Base-by-base conservation (phyloP, 2,329 filamentous ascomycete species). In the Ophioceras dolichostomum region DNA sequence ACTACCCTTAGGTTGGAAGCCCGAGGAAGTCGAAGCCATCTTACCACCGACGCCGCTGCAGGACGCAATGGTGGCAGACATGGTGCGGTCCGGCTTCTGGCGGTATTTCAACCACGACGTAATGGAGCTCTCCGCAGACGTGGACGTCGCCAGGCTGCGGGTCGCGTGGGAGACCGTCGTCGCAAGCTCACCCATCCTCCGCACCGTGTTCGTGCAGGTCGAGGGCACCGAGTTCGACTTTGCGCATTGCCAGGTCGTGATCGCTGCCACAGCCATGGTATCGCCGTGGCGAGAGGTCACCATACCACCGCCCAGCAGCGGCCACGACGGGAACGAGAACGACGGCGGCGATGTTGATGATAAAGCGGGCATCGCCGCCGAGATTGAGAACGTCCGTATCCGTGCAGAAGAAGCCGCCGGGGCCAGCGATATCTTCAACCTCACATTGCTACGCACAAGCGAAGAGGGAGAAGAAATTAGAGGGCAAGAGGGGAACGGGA, bases 101-200 rank as follows among this genome's bases (percentile, higher is more conserved):
- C 71, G 77, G 44, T 96, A 96, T 52, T 93, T 86, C 62, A 94
- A 93, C 43, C 79, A 91, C 40, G 83, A 94, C 47, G 58, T 89
- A 2, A 61, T 93, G 17, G 68, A 76, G 43, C 45, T 95, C 2
- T 50, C 58, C 0, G 44, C 61, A 0, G 54, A 59, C 1, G 62
- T 78, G 1, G 68, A 93, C 46, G 27, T 78, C 0, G 44, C 58
- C 0, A 66, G 49, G 32, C 62, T 94, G 1, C 62, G 67, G 26
- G 36, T 51, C 1, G 81, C 86, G 1, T 86, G 84, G 73, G 52
- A 55, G 5, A 52, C 51, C 1, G 74, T 88, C 1, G 59, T 84
- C 20, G 51, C 60, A 5, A 54, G 55, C 1, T 78, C 79, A 7
- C 76, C 84, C 0, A 83, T 94, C 20, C 60, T 94, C 9, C 73